phyloP scores from a whole-genome alignment of 257 asterid species.

The Solanum infundibuliforme region DNA sequence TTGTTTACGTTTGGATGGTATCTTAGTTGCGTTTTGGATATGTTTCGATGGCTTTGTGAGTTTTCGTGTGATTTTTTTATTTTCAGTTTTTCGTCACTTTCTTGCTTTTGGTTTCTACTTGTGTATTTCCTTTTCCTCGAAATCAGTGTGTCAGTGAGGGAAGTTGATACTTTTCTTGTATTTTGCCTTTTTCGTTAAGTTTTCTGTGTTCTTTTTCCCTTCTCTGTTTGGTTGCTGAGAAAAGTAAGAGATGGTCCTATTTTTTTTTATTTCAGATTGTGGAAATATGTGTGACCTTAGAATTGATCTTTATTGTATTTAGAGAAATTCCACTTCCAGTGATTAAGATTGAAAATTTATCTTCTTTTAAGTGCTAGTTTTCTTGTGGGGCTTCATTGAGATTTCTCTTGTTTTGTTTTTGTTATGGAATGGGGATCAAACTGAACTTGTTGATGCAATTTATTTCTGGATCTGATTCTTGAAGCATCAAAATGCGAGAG shows the following conservation, averaged over 20 bases:
- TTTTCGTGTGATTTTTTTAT: not conserved
- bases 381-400: not conserved
- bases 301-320: not conserved
- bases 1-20: too few relatives aligned
- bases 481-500: not conserved
- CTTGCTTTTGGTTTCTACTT: not conserved
- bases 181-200: not conserved
- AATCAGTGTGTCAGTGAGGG: constrained; percentile 23
- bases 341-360: not conserved
- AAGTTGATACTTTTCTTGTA: not conserved
- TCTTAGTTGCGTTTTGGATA: too few relatives aligned
- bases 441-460: too few relatives aligned
- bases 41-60: too few relatives aligned
- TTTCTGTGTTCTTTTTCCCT: not conserved
- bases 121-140: constrained; percentile 14
- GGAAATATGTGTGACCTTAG: not conserved
- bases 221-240: constrained; percentile 5
- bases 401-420: not conserved
- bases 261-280: not conserved
- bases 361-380: not conserved
- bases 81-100: not conserved
- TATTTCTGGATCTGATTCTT: not conserved
- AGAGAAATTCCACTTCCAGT: not conserved
- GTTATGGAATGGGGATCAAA: not conserved
- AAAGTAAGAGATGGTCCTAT: not conserved